These are phyloP conservation scores for Endocalyx cinctus DNA, from an alignment of 2,329 filamentous ascomycete genomes.

Conservation along the genomic window DNA sequence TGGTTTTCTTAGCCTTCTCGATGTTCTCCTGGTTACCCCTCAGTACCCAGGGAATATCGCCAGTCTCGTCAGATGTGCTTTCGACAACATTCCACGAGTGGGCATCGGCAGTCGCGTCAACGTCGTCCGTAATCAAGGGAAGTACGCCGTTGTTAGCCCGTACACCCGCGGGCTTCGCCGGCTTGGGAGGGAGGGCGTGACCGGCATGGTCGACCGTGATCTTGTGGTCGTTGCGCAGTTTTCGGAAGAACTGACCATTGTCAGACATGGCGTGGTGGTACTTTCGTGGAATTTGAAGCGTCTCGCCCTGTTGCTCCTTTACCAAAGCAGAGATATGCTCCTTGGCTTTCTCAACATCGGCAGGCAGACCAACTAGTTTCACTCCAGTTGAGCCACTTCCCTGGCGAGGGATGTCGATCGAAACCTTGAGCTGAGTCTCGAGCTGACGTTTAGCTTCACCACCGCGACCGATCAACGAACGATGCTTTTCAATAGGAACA, in stretches of 20 bases:
- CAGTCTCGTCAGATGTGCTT: conserved; percentile 53
- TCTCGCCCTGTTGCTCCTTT: conserved; percentile 85
- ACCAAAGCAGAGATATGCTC: conserved; percentile 73
- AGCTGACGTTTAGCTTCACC: conserved; percentile 82
- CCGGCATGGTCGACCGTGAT: conserved; percentile 91
- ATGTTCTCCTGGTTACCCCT: conserved; percentile 74
- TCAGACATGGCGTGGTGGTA: conserved; percentile 83
- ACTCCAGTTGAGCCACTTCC: conserved; percentile 79
- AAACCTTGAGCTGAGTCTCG: conserved; percentile 80
- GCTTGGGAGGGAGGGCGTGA: conserved; percentile 68
- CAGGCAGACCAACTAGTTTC: conserved; percentile 76
- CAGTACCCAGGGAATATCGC: conserved; percentile 85
- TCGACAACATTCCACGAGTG: conserved; percentile 84
- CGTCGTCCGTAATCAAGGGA: conserved; percentile 91
- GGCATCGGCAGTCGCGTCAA: conserved; percentile 55
- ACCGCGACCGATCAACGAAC: conserved; percentile 84
- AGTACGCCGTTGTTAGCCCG: conserved; percentile 60
- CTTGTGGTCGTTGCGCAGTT: conserved; percentile 76
- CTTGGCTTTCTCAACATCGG: conserved; percentile 80
- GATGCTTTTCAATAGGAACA: conserved; percentile 84
- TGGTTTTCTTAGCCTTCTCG: conserved; percentile 71
- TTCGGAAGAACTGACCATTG: conserved; percentile 90
- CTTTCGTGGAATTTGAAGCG: conserved; percentile 74
- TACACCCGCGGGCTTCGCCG: conserved; percentile 47
- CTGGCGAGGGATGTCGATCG: conserved; percentile 87